Evolutionary conservation across 148 eudicot species (phyloP).

Genomic region (Rheum nobile): DNA sequence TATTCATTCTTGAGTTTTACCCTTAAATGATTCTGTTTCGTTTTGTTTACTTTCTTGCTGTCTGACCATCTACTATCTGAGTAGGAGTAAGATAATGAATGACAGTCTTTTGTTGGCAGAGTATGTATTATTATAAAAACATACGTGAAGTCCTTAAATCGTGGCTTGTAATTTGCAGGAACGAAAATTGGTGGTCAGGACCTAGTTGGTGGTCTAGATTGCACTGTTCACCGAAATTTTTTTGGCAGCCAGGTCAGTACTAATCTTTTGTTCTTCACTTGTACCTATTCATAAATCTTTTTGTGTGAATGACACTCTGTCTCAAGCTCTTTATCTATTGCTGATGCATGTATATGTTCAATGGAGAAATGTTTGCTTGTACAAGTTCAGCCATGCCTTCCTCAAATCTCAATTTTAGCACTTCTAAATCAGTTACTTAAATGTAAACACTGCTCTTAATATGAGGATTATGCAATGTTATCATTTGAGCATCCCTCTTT

Average conservation of each 20-base stretch:
- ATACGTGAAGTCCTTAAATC: background rate
- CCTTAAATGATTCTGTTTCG: background rate
- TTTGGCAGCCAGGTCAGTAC: constrained; percentile 86
- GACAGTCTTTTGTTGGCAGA: background rate
- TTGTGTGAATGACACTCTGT: background rate
- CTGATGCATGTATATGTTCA: background rate
- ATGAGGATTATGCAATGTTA: background rate
- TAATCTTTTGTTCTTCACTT: background rate
- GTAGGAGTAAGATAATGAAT: background rate
- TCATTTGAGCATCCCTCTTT: background rate
- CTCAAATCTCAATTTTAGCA: background rate
- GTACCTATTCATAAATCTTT: background rate
- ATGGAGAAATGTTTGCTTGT: background rate
- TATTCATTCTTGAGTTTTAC: too few species aligned
- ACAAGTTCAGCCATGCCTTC: background rate
- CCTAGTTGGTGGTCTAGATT: constrained; percentile 87
- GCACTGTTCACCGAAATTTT: constrained; percentile 87
- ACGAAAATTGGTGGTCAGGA: constrained; percentile 95
- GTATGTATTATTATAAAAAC: background rate
- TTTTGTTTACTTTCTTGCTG: background rate
- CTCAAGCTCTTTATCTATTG: background rate
- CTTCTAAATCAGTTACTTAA: background rate
- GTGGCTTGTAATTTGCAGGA: constrained; percentile 37
- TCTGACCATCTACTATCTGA: background rate
- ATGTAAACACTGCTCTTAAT: background rate